Conservation (phyloP, 352 stramenopile genomes). For the Globisporangium ultimum region DNA sequence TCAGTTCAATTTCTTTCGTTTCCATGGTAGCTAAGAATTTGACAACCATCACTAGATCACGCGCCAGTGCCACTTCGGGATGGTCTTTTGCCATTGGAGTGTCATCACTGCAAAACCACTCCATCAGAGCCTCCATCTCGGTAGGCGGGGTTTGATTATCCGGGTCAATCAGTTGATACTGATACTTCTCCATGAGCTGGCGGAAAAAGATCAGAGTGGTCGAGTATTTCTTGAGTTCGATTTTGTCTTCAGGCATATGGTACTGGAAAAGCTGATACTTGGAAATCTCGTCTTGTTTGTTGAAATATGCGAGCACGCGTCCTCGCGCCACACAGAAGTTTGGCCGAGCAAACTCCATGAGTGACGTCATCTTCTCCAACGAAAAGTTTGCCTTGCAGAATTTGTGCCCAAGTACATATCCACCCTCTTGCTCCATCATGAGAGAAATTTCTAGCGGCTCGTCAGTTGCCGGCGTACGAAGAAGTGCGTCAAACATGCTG, state of each 20-base stretch:
- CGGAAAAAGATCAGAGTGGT: conserved; percentile 86
- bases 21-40: conserved; percentile 91
- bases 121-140: conserved; percentile 90
- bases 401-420: conserved; percentile 77
- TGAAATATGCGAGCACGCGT: conserved; percentile 80
- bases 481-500: conserved; percentile 76
- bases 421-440: conserved; percentile 76
- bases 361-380: conserved; percentile 63
- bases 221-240: conserved; percentile 88
- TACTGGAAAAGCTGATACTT: conserved; percentile 83
- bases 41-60: conserved; percentile 80
- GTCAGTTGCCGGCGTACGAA: conserved; percentile 75
- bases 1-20: conserved; percentile 86
- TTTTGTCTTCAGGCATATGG: conserved; percentile 87
- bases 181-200: conserved; percentile 79
- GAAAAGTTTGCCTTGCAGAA: conserved; percentile 87
- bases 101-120: conserved; percentile 83
- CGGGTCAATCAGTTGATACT: conserved; percentile 81
- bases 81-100: conserved; percentile 81
- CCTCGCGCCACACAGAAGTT: conserved; percentile 72
- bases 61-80: conserved; percentile 70
- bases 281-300: conserved; percentile 43
- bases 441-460: conserved; percentile 73
- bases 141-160: conserved; percentile 77
- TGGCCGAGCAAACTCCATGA: conserved; percentile 84